Base-by-base conservation (phyloP, 352 stramenopile genomes). In the Phytophthora syringae region DNA sequence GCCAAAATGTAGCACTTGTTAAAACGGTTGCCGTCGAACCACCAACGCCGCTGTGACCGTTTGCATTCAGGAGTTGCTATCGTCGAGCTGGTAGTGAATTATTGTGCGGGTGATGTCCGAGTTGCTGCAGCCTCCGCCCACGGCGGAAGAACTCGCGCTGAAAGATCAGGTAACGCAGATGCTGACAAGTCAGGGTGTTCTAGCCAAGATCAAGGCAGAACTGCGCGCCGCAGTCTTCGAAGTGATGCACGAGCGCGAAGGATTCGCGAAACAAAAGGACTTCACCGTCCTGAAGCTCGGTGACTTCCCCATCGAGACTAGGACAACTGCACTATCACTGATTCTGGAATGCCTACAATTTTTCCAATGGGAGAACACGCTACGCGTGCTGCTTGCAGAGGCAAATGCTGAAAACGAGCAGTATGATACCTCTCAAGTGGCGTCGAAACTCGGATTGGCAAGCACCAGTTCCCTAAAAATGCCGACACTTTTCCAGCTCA, bases 121-220 rank as follows among this genome's bases (percentile, higher is more conserved):
- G 44, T 60, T 64, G 39, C 50, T 75, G 50, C 57, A 76, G 27
- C 59, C 68, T 27, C 44, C 60, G 7, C 65, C 72, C 12, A 87
- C 74, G 9, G 58, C 60, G 6, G 84, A 92, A 20, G 77, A 92
- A 67, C 43, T 86, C 37, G 80, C 70, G 49, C 68, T 95, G 16
- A 91, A 92, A 66, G 63, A 86, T 9, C 76, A 86, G 24, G 76
- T 94, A 20, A 79, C 78, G 1, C 77, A 83, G 49, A 55, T 74
- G 36, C 72, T 93, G 5, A 72, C 77, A 56, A 76, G 36, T 18
- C 79, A 90, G 54, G 86, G 88, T n/a, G 76, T 94, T 13, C 55
- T 95, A 20, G 70, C 63, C 36, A 89, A 89, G 58, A 70, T 96
- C 56, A 93, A 92, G 78, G 88, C 87, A 2, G 77, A 95, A 57